phyloP scores from a whole-genome alignment of 768 basidiomycete species.

The Pleurotus cornucopiae region DNA sequence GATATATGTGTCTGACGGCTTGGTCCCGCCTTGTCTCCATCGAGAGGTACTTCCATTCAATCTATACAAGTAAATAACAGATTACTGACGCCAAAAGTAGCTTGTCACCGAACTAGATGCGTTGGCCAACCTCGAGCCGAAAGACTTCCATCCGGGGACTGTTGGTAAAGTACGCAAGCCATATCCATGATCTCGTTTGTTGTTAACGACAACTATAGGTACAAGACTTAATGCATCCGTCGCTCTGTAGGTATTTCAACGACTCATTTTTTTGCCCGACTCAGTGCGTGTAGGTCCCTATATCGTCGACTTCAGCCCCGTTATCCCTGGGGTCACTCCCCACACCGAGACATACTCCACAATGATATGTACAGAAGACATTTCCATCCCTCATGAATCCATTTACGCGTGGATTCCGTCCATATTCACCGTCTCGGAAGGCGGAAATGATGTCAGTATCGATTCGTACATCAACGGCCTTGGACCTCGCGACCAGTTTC shows the following conservation, averaged over 20 bases:
- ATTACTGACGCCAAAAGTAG: background rate
- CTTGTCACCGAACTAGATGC: conserved; percentile 11
- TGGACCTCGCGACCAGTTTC: conserved; percentile 11
- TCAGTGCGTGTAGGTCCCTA: background rate
- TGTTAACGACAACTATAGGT: background rate
- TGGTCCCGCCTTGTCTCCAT: conserved; percentile 12
- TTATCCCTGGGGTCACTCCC: conserved; percentile 7
- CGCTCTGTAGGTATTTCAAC: conserved; percentile 8
- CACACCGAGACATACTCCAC: background rate
- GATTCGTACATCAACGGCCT: conserved; percentile 15
- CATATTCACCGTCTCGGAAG: conserved; percentile 10
- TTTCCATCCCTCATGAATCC: background rate
- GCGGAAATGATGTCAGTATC: conserved; percentile 13
- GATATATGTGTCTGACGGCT: conserved; percentile 9
- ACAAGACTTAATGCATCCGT: conserved; percentile 15
- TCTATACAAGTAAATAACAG: background rate
- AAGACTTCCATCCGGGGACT: conserved; percentile 14
- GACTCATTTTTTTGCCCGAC: background rate
- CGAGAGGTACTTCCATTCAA: conserved; percentile 5
- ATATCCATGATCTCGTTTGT: background rate
- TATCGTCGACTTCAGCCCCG: background rate
- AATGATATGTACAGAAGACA: background rate
- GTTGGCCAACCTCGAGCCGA: conserved; percentile 10
- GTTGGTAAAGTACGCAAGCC: conserved; percentile 8
- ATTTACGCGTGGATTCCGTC: conserved; percentile 14